Evolutionary conservation across 2,329 filamentous ascomycete species (phyloP).

Genomic region (Exophiala lecanii-corni): DNA sequence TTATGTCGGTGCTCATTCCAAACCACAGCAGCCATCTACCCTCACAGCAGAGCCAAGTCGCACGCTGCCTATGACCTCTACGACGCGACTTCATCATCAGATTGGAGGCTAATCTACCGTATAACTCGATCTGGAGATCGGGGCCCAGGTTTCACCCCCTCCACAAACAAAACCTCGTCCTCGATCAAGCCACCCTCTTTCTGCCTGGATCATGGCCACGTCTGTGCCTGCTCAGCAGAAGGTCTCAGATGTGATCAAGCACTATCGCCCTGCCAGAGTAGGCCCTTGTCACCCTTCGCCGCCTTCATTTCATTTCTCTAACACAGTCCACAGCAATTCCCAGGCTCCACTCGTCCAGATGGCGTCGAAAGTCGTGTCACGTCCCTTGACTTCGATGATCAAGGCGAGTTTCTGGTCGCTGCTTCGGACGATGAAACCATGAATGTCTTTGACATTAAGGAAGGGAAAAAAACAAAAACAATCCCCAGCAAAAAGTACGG

Average conservation of each 20-base stretch:
- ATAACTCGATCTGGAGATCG: too few relatives aligned
- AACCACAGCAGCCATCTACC: too few relatives aligned
- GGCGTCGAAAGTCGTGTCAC: conserved; percentile 60
- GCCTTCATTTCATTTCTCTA: neutral
- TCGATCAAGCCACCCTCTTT: neutral
- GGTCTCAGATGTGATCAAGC: conserved; percentile 71
- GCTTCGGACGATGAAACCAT: conserved; percentile 92
- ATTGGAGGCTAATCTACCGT: too few relatives aligned
- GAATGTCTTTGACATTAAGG: conserved; percentile 89
- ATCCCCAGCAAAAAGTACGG: conserved; percentile 96
- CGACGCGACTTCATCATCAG: too few relatives aligned
- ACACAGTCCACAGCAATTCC: conserved; percentile 49
- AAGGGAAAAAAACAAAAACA: conserved; percentile 83
- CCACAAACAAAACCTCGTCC: neutral
- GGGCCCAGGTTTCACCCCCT: too few relatives aligned
- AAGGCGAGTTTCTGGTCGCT: conserved; percentile 85
- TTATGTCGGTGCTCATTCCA: too few relatives aligned
- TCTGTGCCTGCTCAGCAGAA: conserved; percentile 46
- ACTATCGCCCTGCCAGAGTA: conserved; percentile 77
- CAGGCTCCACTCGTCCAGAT: conserved; percentile 31
- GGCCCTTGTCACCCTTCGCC: conserved; percentile 1
- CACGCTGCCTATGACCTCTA: too few relatives aligned
- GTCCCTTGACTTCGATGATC: conserved; percentile 94
- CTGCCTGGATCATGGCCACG: conserved; percentile 1
- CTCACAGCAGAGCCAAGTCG: too few relatives aligned